Percentiles rank a stretch among this genome's conserved stretches.
Conservation (phyloP, 768 basidiomycete genomes). For the Sarcodon aspratus region DNA sequence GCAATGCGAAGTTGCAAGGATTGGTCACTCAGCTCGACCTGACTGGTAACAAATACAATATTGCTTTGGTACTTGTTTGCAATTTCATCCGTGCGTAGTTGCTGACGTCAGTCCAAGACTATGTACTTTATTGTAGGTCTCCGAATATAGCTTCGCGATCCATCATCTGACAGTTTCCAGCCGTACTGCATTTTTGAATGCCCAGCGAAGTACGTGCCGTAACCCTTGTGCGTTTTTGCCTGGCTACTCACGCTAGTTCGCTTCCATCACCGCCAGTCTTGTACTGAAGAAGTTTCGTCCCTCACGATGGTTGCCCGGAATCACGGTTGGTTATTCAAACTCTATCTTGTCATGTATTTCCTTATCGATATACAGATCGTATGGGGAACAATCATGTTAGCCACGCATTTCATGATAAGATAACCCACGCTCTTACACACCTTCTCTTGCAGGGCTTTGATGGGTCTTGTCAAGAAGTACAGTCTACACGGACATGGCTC, state of each 20-base stretch:
- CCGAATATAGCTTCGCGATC: background rate
- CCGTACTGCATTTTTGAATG: conserved; percentile 57
- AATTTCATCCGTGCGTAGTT: background rate
- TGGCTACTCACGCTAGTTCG: background rate
- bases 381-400: conserved; percentile 58
- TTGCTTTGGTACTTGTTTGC: conserved; percentile 36
- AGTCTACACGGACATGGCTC: background rate
- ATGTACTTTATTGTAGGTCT: conserved; percentile 57
- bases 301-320: conserved; percentile 59
- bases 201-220: conserved; percentile 50
- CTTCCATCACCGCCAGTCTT: conserved; percentile 15
- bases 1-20: conserved; percentile 61
- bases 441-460: conserved; percentile 33
- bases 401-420: background rate
- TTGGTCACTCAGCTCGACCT: conserved; percentile 43
- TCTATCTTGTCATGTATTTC: background rate
- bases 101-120: conserved; percentile 26
- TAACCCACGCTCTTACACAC: background rate
- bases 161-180: conserved; percentile 14
- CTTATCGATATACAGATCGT: conserved; percentile 25
- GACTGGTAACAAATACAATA: conserved; percentile 50
- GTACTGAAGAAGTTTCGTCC: conserved; percentile 55
- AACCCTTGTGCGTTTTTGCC: background rate
- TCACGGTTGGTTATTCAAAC: conserved; percentile 31
- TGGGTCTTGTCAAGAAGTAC: conserved; percentile 60